Conservation (phyloP, 257 asterid genomes). For the Solanum sitiens region DNA sequence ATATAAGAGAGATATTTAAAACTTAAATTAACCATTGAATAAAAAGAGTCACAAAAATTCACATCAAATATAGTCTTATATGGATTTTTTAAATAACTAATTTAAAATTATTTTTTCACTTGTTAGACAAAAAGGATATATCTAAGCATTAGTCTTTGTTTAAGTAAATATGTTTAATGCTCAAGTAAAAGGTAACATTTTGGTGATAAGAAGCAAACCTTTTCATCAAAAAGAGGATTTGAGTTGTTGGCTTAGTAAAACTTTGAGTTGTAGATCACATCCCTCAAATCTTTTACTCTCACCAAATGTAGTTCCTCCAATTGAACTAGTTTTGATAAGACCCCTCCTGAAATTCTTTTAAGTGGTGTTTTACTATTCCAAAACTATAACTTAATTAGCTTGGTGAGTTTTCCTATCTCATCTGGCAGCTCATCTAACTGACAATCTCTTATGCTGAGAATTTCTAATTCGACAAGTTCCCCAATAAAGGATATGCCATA, state of each 20-base stretch:
- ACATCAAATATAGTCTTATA: too few species aligned
- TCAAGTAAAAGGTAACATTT: too few species aligned
- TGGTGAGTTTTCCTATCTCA: background rate
- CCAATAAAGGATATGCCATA: background rate
- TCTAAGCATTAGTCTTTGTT: too few species aligned
- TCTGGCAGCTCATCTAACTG: background rate
- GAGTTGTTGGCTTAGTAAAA: background rate
- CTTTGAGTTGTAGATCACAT: background rate
- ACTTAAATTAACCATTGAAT: too few species aligned
- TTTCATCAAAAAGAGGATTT: background rate
- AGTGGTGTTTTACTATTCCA: background rate
- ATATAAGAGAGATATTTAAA: too few species aligned
- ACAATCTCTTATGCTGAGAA: background rate
- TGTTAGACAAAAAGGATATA: too few species aligned
- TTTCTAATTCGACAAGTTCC: background rate
- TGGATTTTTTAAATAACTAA: too few species aligned
- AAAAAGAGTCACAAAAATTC: too few species aligned
- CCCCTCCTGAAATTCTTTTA: background rate
- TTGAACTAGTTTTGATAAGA: background rate
- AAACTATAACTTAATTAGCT: background rate
- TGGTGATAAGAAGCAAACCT: background rate
- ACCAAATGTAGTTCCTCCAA: conserved; percentile 5
- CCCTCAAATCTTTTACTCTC: background rate
- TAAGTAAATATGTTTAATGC: too few species aligned
- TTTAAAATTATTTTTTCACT: too few species aligned